A percentile compares a stretch with the other conserved stretches of the same genome.
phyloP scores from a whole-genome alignment of 768 basidiomycete species.

The Agrocybe praecox region DNA sequence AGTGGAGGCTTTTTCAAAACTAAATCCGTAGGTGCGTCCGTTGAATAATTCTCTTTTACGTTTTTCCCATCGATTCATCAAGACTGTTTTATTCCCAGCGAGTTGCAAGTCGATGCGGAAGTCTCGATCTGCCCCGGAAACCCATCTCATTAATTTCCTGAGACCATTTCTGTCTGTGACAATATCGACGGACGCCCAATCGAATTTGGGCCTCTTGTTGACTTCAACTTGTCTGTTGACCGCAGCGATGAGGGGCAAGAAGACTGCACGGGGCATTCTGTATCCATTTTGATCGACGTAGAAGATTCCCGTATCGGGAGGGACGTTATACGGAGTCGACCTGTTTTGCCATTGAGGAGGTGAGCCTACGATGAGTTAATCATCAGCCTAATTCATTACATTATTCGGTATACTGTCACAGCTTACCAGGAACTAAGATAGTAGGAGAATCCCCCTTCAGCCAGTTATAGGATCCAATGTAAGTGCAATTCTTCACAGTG shows the following conservation, averaged over 20 bases:
- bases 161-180: slow-evolving; percentile 70
- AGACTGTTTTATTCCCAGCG: slow-evolving; percentile 55
- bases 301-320: slow-evolving; percentile 50
- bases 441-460: slow-evolving; percentile 41
- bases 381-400: background rate
- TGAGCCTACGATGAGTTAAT: slow-evolving; percentile 44
- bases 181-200: slow-evolving; percentile 46
- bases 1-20: slow-evolving; percentile 63
- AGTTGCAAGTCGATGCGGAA: slow-evolving; percentile 77
- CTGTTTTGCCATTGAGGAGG: slow-evolving; percentile 59
- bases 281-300: slow-evolving; percentile 63
- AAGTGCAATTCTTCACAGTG: slow-evolving; percentile 22
- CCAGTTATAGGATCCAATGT: slow-evolving; percentile 64
- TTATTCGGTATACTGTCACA: background rate
- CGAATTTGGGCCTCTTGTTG: slow-evolving; percentile 34
- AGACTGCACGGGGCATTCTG: slow-evolving; percentile 34
- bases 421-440: slow-evolving; percentile 51
- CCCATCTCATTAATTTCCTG: slow-evolving; percentile 65
- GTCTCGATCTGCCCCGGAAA: slow-evolving; percentile 38
- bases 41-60: slow-evolving; percentile 32
- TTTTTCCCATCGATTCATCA: slow-evolving; percentile 64
- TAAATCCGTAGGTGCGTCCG: slow-evolving; percentile 54
- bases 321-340: slow-evolving; percentile 51
- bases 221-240: slow-evolving; percentile 43
- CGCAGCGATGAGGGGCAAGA: slow-evolving; percentile 62